phyloP scores from a whole-genome alignment of 2,329 filamentous ascomycete genomes.

The Raffaelea albimanens region DNA sequence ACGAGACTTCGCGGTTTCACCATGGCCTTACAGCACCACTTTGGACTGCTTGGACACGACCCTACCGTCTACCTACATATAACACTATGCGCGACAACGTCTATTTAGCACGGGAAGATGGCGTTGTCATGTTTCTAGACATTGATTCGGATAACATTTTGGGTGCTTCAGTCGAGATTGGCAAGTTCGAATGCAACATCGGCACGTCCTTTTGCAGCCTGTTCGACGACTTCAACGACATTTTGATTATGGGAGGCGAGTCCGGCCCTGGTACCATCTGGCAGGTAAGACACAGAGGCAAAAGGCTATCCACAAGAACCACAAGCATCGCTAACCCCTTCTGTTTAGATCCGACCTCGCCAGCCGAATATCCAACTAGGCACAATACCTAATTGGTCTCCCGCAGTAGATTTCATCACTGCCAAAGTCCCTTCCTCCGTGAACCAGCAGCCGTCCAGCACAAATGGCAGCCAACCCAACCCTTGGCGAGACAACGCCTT shows the following conservation, averaged over 20 bases:
- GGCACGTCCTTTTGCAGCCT: conserved; percentile 73
- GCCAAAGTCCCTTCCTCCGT: conserved; percentile 27
- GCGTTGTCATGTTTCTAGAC: conserved; percentile 64
- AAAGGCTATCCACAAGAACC: not conserved
- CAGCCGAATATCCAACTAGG: conserved; percentile 34
- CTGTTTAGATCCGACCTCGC: conserved; percentile 41
- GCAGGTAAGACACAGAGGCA: conserved; percentile 42
- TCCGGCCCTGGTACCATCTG: conserved; percentile 70
- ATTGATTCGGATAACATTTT: conserved; percentile 49
- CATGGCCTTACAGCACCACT: conserved; percentile 43
- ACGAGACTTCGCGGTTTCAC: conserved; percentile 32
- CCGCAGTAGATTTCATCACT: conserved; percentile 45
- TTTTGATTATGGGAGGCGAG: conserved; percentile 72
- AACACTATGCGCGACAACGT: conserved; percentile 63
- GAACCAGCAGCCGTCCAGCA: conserved; percentile 15
- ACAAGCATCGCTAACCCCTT: not conserved
- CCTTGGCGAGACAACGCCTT: conserved; percentile 24
- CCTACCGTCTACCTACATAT: conserved; percentile 56
- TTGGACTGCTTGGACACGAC: conserved; percentile 81
- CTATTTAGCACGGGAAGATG: conserved; percentile 83
- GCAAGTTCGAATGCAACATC: conserved; percentile 62
- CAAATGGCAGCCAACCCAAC: not conserved
- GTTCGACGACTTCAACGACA: conserved; percentile 58
- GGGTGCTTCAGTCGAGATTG: conserved; percentile 47
- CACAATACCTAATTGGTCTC: conserved; percentile 55